phyloP scores from a whole-genome alignment of 1,284 basidiomycete species.

The Naganishia cerealis region DNA sequence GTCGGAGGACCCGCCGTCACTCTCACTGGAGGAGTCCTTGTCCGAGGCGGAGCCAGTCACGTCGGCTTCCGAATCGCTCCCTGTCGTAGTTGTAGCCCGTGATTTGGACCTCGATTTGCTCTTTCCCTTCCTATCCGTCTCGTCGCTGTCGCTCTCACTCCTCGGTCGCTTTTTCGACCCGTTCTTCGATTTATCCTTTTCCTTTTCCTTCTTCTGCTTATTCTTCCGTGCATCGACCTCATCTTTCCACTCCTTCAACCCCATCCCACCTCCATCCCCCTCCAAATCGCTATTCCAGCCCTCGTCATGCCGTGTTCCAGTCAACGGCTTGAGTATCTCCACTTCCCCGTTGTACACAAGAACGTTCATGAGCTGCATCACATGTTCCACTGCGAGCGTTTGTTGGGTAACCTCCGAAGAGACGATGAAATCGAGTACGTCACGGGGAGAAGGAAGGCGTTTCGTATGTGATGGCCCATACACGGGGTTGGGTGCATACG shows the following conservation, averaged over 20 bases:
- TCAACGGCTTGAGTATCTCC: constrained; percentile 50
- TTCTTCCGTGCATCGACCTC: constrained; percentile 31
- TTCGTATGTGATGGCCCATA: constrained; percentile 42
- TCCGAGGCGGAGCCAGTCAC: background rate
- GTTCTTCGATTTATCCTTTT: constrained; percentile 32
- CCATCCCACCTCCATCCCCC: constrained; percentile 33
- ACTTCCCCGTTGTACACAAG: constrained; percentile 51
- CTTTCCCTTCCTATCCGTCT: constrained; percentile 28
- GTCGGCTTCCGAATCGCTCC: background rate
- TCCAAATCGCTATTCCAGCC: constrained; percentile 36
- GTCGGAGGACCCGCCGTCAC: constrained; percentile 12
- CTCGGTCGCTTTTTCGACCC: constrained; percentile 33
- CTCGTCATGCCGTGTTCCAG: constrained; percentile 38
- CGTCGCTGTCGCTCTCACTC: constrained; percentile 28
- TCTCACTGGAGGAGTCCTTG: constrained; percentile 14
- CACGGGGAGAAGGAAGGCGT: constrained; percentile 42
- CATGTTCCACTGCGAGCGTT: constrained; percentile 47
- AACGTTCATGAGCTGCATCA: constrained; percentile 53
- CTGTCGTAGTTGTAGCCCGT: constrained; percentile 19
- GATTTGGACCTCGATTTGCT: constrained; percentile 24
- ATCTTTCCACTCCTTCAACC: constrained; percentile 34
- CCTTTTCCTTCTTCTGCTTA: constrained; percentile 20
- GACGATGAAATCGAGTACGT: constrained; percentile 43
- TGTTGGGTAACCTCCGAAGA: constrained; percentile 39
- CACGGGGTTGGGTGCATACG: constrained; percentile 41